These are phyloP conservation scores for Eucalyptus sp. DNA, from an alignment of 345 rosid species.

Conservation along the genomic window DNA sequence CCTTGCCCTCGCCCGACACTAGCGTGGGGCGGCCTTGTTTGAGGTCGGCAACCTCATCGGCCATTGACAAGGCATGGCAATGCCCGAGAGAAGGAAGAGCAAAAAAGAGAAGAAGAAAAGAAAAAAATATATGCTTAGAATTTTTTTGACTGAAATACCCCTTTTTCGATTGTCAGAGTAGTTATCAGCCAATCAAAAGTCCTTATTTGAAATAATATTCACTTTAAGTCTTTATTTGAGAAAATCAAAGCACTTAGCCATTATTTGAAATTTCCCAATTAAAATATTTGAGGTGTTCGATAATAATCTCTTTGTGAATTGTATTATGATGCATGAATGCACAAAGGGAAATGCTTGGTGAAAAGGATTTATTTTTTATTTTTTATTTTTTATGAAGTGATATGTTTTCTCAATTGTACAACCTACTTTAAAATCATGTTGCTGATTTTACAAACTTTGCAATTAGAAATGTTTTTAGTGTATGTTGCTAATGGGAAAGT, in stretches of 20 bases:
- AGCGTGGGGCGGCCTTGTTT: too few species aligned
- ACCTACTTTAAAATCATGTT: neutral
- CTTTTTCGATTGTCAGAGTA: accelerated
- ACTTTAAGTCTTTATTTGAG: too few species aligned
- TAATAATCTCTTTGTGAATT: neutral
- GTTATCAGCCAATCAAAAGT: too few species aligned
- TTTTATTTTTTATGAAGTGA: neutral
- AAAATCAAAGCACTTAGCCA: too few species aligned
- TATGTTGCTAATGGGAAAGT: neutral
- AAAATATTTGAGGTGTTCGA: neutral
- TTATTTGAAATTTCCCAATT: too few species aligned
- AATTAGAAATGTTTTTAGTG: neutral
- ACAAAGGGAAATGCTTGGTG: neutral
- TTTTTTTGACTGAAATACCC: accelerated
- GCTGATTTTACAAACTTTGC: neutral
- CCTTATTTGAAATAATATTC: too few species aligned
- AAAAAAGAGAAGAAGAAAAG: too few species aligned
- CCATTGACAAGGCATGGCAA: too few species aligned
- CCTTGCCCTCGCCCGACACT: accelerated
- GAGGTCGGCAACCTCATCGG: accelerated
- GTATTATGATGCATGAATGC: neutral
- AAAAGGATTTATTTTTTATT: neutral
- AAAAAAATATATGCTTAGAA: too few species aligned
- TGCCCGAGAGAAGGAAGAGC: accelerated
- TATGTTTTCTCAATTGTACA: neutral